A percentile compares a stretch with the other conserved stretches of the same genome.
phyloP scores from a whole-genome alignment of 306 rosid genomes.

The Begonia masoniana region DNA sequence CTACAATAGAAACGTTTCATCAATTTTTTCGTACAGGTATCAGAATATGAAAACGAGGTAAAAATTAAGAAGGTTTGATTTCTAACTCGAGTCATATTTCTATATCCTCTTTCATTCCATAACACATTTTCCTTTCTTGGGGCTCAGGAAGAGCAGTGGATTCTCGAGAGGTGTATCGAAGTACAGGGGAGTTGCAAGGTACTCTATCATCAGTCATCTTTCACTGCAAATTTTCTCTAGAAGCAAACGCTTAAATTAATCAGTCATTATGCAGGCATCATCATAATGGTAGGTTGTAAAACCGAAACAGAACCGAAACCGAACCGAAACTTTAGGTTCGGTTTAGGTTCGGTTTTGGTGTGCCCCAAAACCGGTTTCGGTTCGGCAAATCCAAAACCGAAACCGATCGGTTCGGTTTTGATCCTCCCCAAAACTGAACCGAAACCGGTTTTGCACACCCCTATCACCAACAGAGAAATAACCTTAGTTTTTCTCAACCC shows the following conservation, averaged over 20 bases:
- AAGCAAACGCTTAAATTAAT: not conserved
- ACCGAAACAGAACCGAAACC: too few relatives aligned
- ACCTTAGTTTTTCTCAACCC: too few relatives aligned
- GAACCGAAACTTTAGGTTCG: too few relatives aligned
- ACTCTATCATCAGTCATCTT: not conserved
- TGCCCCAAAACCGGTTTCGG: too few relatives aligned
- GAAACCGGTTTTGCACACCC: too few relatives aligned
- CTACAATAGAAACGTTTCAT: not conserved
- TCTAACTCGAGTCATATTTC: not conserved
- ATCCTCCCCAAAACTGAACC: too few relatives aligned
- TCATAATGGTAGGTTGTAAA: constrained; percentile 88
- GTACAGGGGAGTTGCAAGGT: constrained; percentile 93
- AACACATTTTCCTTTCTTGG: too few relatives aligned
- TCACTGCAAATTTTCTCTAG: not conserved
- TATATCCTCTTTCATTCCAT: too few relatives aligned
- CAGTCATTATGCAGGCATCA: constrained; percentile 44
- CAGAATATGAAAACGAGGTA: constrained; percentile 62
- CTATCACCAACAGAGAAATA: too few relatives aligned
- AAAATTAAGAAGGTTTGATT: constrained; percentile 60
- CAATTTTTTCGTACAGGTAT: constrained; percentile 21
- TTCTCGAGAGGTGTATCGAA: constrained; percentile 92
- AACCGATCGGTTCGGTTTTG: too few relatives aligned
- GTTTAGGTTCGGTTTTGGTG: too few relatives aligned
- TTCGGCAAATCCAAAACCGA: too few relatives aligned
- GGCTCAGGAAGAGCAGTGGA: constrained; percentile 75